Base-by-base conservation (phyloP, 2,329 filamentous ascomycete genomes). In the Tolypocladium tundrense region DNA sequence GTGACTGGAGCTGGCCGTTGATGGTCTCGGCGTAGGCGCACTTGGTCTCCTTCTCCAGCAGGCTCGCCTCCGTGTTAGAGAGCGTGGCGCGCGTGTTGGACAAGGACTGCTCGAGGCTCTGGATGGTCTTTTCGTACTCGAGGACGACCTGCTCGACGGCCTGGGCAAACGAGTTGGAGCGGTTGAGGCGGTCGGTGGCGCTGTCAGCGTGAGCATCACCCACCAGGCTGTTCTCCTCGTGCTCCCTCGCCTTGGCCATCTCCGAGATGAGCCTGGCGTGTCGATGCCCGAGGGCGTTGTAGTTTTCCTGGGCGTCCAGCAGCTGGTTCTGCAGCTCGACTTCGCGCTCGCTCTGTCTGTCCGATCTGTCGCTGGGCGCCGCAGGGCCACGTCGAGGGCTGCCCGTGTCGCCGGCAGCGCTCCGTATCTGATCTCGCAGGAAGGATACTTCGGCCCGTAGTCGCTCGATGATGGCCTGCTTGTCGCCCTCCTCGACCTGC, bases 111-210 rank as follows among this genome's bases (percentile, higher is more conserved):
- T 99, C 94, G 19, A 99, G 81, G 56, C 85, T 88, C 70, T 97
- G 92, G 54, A 99, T 99, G 0, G 95, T 99, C 79, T 96, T 97
- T 72, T 99, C 95, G 69, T 99, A 99, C 73, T 99, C 94, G 54
- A 97, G 77, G 3, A 99, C 91, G 27, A 99, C 91, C 68, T 96
- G 90, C 68, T 99, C 94, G 24, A 99, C 93, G 35, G 93, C 93
- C 69, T 96, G 88, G 1, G 93, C 92, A 69, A 99, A 97, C 0
- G 90, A 95, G 70, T 95, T 96, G 21, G 95, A 99, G 45, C 94
- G 87, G 70, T 97, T 95, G 62, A 97, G 76, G 56, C 94, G 84
- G 70, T 97, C 92, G 31, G 91, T 87, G 1, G 91, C 90, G 64
- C 79, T 90, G 69, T 93, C 91, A 57, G 86, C 90, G 19, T 87